phyloP scores from a whole-genome alignment of 2,329 filamentous ascomycete genomes.

The Colletotrichum magnum region DNA sequence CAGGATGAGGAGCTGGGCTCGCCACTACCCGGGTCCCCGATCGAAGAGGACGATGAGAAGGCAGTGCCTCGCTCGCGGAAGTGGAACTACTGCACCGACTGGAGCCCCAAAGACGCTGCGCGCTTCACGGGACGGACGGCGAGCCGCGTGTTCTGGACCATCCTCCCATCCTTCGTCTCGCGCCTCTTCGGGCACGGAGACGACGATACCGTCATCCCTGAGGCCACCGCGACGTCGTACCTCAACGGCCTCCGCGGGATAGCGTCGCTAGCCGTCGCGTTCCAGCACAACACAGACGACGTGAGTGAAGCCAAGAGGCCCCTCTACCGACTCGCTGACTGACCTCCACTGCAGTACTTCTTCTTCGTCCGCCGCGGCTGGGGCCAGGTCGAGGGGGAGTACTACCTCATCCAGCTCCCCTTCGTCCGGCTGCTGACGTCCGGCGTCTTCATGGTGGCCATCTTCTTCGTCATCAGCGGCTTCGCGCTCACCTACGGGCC shows the following conservation, averaged over 20 bases:
- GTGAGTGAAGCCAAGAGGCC: slow-evolving; percentile 38
- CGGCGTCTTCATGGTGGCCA: slow-evolving; percentile 48
- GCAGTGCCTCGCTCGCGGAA: background rate
- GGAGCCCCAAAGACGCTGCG: background rate
- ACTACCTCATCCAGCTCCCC: slow-evolving; percentile 41
- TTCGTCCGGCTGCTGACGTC: slow-evolving; percentile 49
- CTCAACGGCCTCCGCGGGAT: slow-evolving; percentile 71
- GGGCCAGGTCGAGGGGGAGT: slow-evolving; percentile 20
- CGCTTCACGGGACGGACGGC: background rate
- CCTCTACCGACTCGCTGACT: slow-evolving; percentile 35
- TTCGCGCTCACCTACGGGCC: slow-evolving; percentile 52
- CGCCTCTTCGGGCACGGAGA: slow-evolving; percentile 1
- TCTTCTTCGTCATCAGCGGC: slow-evolving; percentile 56
- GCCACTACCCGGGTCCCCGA: background rate
- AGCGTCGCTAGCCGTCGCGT: slow-evolving; percentile 67
- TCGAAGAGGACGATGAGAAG: background rate
- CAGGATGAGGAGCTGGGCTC: background rate
- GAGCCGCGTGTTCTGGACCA: background rate
- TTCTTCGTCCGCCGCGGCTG: slow-evolving; percentile 21
- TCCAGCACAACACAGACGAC: slow-evolving; percentile 62
- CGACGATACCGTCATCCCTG: background rate
- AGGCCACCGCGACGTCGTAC: slow-evolving; percentile 59
- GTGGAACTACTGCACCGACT: background rate
- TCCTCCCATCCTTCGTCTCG: slow-evolving; percentile 27
- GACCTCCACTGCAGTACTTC: slow-evolving; percentile 6